Conservation (phyloP, 139 green algal species). For the Chlamydomonas asymmetrica region DNA sequence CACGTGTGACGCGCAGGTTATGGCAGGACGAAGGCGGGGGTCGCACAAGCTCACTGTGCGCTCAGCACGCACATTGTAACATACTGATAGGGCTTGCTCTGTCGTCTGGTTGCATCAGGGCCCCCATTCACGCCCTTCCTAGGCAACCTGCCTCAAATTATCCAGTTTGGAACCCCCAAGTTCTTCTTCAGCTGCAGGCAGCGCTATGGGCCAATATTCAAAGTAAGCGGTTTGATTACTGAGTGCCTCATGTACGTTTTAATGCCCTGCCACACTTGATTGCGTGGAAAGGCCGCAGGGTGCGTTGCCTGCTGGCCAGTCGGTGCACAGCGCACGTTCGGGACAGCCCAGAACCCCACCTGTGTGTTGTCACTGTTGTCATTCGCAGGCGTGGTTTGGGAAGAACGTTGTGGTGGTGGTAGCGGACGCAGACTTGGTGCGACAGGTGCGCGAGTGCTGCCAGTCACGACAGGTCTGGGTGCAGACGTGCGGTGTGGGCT, state of each 20-base stretch:
- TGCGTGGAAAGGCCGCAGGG: background rate
- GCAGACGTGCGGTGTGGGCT: too few relatives aligned
- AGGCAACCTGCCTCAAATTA: conserved; percentile 33
- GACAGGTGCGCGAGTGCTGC: too few relatives aligned
- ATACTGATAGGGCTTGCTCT: too few relatives aligned
- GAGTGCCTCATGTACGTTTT: background rate
- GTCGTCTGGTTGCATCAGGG: too few relatives aligned
- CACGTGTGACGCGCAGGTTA: too few relatives aligned
- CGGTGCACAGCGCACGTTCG: background rate
- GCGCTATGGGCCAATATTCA: conserved; percentile 49
- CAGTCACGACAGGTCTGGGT: too few relatives aligned
- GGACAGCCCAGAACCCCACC: background rate
- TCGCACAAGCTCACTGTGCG: too few relatives aligned
- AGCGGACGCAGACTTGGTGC: conserved; percentile 34
- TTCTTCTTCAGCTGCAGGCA: conserved; percentile 27
- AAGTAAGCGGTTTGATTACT: conserved; percentile 2
- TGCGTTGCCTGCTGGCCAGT: background rate
- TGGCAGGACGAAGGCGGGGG: too few relatives aligned
- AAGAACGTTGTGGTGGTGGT: conserved; percentile 31
- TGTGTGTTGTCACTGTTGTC: background rate
- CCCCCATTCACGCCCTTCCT: conserved; percentile 28
- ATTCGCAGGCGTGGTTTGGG: conserved; percentile 28
- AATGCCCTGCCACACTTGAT: background rate
- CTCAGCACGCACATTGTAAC: too few relatives aligned
- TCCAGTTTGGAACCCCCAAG: conserved; percentile 25